phyloP scores from a whole-genome alignment of 805 yeast species.

The Lipomyces sp. region DNA sequence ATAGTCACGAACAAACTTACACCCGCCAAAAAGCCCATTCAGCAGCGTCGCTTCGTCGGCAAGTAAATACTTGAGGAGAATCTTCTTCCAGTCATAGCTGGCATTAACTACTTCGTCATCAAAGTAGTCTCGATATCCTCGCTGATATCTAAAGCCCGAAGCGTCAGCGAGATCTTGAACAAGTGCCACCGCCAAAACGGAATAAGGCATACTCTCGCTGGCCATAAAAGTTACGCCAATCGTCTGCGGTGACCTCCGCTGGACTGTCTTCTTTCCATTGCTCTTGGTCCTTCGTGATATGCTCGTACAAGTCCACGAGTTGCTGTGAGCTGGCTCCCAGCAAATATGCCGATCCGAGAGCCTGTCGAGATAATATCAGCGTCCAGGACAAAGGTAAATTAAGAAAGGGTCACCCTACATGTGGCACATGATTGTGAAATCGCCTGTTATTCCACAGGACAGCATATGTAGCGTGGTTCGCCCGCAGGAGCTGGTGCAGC shows the following conservation, averaged over 20 bases:
- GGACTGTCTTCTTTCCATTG: slow-evolving; percentile 43
- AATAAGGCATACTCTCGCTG: slow-evolving; percentile 24
- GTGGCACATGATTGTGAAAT: slow-evolving; percentile 38
- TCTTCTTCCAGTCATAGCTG: slow-evolving; percentile 36
- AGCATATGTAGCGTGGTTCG: slow-evolving; percentile 36
- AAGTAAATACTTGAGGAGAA: slow-evolving; percentile 33
- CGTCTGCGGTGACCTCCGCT: slow-evolving; percentile 39
- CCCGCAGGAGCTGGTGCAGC: slow-evolving; percentile 35
- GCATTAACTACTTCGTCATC: slow-evolving; percentile 39
- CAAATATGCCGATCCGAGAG: slow-evolving; percentile 38
- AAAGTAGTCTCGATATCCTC: slow-evolving; percentile 41
- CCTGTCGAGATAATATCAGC: slow-evolving; percentile 1
- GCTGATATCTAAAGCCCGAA: slow-evolving; percentile 30
- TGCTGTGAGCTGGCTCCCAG: slow-evolving; percentile 39
- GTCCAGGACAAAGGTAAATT: too few relatives aligned
- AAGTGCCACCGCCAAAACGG: not conserved
- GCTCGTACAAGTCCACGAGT: slow-evolving; percentile 36
- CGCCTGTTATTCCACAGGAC: slow-evolving; percentile 33
- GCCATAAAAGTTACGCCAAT: slow-evolving; percentile 37
- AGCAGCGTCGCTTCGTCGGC: slow-evolving; percentile 25
- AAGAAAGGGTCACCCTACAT: slow-evolving; percentile 19
- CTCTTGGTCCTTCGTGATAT: slow-evolving; percentile 27
- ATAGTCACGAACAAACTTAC: slow-evolving; percentile 21
- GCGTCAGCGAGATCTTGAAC: not conserved
- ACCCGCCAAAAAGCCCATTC: slow-evolving; percentile 23